phyloP scores from a whole-genome alignment of 495 filamentous ascomycete species.

The Penicillium macrosclerotiorum region DNA sequence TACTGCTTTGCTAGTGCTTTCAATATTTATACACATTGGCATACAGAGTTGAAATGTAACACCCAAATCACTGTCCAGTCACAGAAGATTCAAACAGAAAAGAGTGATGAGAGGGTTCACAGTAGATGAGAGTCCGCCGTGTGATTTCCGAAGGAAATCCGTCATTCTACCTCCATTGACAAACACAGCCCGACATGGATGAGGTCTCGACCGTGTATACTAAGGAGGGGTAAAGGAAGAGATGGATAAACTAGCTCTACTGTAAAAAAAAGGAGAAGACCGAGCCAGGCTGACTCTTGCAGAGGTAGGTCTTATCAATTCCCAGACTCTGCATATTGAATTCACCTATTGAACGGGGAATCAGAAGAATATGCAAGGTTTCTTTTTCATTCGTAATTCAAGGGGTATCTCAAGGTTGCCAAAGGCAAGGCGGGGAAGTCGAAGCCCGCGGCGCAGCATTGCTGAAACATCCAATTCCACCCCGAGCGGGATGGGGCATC shows the following conservation, averaged over 20 bases:
- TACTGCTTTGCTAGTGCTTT: too few species aligned
- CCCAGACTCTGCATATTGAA: background rate
- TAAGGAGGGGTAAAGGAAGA: conserved; percentile 36
- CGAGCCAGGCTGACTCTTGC: too few species aligned
- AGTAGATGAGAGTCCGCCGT: conserved; percentile 29
- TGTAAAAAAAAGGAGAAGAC: background rate
- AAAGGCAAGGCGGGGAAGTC: background rate
- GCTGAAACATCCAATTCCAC: background rate
- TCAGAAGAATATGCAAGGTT: background rate
- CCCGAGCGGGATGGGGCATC: too few species aligned
- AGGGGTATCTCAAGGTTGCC: conserved; percentile 17
- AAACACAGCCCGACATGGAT: conserved; percentile 51
- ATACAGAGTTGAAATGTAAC: too few species aligned
- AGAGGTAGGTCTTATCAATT: background rate
- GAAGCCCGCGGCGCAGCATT: background rate
- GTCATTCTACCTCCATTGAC: conserved; percentile 50
- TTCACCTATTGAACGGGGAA: background rate
- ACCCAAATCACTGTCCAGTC: conserved; percentile 20
- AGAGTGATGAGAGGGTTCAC: conserved; percentile 24
- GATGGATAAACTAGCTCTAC: background rate
- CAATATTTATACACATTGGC: too few species aligned
- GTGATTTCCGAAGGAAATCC: conserved; percentile 24
- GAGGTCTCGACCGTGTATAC: conserved; percentile 50
- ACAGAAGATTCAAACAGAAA: conserved; percentile 15
- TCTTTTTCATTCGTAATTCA: conserved; percentile 15